A percentile compares a stretch with the other conserved stretches of the same genome.
phyloP scores from a whole-genome alignment of 139 green algal genomes.

The Chloropicon primus region DNA sequence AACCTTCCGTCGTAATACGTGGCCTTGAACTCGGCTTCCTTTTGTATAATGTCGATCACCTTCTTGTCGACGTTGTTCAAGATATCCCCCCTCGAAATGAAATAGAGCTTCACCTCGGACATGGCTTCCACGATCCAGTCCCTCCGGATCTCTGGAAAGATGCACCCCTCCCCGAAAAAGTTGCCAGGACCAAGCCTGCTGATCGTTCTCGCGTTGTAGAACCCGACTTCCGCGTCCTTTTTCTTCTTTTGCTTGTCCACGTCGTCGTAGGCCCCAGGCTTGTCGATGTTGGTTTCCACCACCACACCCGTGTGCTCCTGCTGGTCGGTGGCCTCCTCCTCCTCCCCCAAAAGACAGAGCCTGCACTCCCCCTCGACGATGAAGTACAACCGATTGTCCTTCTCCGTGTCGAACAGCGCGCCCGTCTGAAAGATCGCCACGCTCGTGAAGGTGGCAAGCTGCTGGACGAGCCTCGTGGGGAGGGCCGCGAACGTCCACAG shows the following conservation, averaged over 20 bases:
- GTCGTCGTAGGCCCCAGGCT: not conserved
- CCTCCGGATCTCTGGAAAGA: not conserved
- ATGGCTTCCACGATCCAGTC: not conserved
- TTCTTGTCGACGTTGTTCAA: not conserved
- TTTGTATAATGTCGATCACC: not conserved
- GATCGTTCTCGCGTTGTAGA: not conserved
- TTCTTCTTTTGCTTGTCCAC: not conserved
- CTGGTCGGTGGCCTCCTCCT: not conserved
- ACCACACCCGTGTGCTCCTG: not conserved
- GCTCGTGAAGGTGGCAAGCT: not conserved
- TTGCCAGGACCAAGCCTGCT: not conserved
- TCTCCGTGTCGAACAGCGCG: not conserved
- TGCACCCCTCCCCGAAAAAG: not conserved
- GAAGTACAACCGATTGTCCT: not conserved
- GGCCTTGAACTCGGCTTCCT: not conserved
- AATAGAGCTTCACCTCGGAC: not conserved
- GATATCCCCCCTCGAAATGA: not conserved
- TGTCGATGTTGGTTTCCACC: not conserved
- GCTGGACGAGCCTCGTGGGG: not conserved
- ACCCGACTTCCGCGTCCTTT: not conserved
- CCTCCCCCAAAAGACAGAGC: not conserved
- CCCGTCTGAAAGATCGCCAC: not conserved
- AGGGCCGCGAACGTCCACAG: not conserved
- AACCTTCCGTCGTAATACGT: not conserved
- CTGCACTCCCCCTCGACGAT: not conserved